Evolutionary conservation across 257 asterid species (phyloP), one percentile per base, ranked within the genome.

Genomic region (Osmanthus fragrans): DNA sequence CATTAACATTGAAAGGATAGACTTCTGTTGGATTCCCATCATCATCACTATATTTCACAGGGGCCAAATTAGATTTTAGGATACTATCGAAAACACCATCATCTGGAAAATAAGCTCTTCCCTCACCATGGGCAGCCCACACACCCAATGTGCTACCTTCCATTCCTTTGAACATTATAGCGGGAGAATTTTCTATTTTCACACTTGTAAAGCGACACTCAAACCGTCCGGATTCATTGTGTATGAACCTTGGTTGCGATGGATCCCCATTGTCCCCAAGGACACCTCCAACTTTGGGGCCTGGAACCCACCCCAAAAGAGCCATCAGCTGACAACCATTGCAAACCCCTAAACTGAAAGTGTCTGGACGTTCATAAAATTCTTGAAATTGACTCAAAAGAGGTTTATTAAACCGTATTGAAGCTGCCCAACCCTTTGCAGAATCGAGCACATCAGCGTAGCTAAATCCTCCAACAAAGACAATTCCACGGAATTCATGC

Each of bases 261-360:
- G 91, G 86, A 77, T 94, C 97, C 21, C 93, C 96, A 3, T 81
- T 81, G 6, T 63, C 76, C 40, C 96, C 92, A 30, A 87, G 81
- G 73, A 89, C 95, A 5, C 96, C 97, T 74, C 97, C 99, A 8
- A 90, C 84, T 77, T 82, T 21, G 4, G 96, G 97, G 32, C 97
- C 96, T 1, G 97, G 97, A 37, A 94, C 92, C 99, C 98, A 94
- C 76, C 99, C 98, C 58, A 92, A 76, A 29, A 94, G 92, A 64
- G 99, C 99, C 99, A 94, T 94, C 34, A 94, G 96, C 88, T 91
- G 98, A 80, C 98, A 94, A 65, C 96, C 98, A 56, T 94, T 94
- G 87, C 97, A 92, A 80, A 92, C 94, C n/a, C 98, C 98, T 15
- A 94, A 83, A 74, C 98, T 92, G 79, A 94, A 94, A 25, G 98